These are phyloP conservation scores for Ganoderma leucocontextum DNA, from an alignment of 1,284 basidiomycete species.

Conservation along the genomic window DNA sequence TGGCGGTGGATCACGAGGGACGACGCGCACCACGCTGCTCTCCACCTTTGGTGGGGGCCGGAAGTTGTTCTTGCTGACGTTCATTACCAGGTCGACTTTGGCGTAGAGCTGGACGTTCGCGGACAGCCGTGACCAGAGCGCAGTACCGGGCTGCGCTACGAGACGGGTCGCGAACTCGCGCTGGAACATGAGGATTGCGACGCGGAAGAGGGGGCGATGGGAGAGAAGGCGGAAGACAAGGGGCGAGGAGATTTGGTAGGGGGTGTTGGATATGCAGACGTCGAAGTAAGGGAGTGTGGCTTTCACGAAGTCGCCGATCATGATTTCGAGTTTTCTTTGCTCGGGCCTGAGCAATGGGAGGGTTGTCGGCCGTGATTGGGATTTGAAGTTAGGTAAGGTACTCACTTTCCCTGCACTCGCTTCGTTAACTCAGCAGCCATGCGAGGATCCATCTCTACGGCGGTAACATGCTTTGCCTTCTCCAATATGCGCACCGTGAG, in stretches of 20 bases:
- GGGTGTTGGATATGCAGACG: constrained; percentile 98
- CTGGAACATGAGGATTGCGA: constrained; percentile 99
- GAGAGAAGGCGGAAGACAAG: constrained; percentile 97
- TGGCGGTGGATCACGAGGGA: constrained; percentile 94
- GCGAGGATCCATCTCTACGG: constrained; percentile 98
- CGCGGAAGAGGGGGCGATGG: constrained; percentile 92
- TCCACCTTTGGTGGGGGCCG: constrained; percentile 96
- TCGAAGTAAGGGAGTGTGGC: constrained; percentile 97
- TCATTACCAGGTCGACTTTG: constrained; percentile 96
- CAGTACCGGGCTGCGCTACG: constrained; percentile 85
- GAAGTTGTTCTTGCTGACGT: constrained; percentile 97
- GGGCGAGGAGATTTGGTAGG: constrained; percentile 99
- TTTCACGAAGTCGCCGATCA: constrained; percentile 98
- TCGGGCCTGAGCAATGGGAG: constrained; percentile 71
- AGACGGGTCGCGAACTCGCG: constrained; percentile 96
- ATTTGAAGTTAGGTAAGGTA: constrained; percentile 35
- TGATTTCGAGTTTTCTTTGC: constrained; percentile 93
- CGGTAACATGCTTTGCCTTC: constrained; percentile 91
- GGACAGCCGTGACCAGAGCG: constrained; percentile 93
- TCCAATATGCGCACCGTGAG: constrained; percentile 95
- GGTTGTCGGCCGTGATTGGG: constrained; percentile 16
- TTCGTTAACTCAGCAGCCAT: constrained; percentile 99
- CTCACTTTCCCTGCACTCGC: constrained; percentile 97
- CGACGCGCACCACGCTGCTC: constrained; percentile 90
- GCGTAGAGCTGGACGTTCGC: constrained; percentile 97